phyloP scores from a whole-genome alignment of 805 yeast genomes.

The Metschnikowia corniflorae region DNA sequence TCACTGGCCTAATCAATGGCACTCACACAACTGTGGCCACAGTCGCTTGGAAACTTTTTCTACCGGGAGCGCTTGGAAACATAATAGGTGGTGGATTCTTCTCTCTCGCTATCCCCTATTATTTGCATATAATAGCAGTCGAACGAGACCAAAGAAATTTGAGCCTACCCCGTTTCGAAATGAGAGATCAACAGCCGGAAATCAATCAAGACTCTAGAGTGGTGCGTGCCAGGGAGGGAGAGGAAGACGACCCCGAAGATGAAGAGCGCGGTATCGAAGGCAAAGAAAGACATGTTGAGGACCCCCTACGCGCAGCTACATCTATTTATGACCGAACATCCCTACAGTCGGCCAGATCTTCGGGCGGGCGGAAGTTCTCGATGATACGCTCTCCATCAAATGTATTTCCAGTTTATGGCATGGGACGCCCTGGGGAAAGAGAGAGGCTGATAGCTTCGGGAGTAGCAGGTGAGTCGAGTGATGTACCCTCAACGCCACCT shows the following conservation, averaged over 20 bases:
- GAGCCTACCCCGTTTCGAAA: slow-evolving; percentile 65
- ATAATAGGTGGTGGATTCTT: slow-evolving; percentile 75
- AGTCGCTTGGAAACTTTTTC: slow-evolving; percentile 67
- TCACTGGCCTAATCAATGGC: slow-evolving; percentile 65
- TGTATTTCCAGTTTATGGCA: slow-evolving; percentile 75
- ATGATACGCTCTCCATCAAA: slow-evolving; percentile 53
- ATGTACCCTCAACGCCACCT: too few species aligned
- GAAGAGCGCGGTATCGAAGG: too few species aligned
- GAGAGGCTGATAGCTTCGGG: slow-evolving; percentile 56
- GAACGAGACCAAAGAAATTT: slow-evolving; percentile 63
- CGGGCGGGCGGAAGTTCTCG: not conserved
- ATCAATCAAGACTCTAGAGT: slow-evolving; percentile 76
- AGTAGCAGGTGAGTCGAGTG: too few species aligned
- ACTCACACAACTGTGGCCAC: slow-evolving; percentile 60
- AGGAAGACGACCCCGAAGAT: slow-evolving; percentile 10
- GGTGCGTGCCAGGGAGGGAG: slow-evolving; percentile 38
- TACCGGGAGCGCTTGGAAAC: slow-evolving; percentile 74
- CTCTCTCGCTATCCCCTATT: slow-evolving; percentile 64
- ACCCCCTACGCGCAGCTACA: too few species aligned
- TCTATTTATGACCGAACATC: too few species aligned
- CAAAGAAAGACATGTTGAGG: not conserved
- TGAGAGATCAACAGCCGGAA: slow-evolving; percentile 78
- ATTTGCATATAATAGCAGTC: slow-evolving; percentile 66
- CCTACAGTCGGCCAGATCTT: slow-evolving; percentile 2
- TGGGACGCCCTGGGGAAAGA: slow-evolving; percentile 60